These are phyloP conservation scores for Colletotrichum sp. DNA, from an alignment of 2,329 filamentous ascomycete species.

Conservation along the genomic window DNA sequence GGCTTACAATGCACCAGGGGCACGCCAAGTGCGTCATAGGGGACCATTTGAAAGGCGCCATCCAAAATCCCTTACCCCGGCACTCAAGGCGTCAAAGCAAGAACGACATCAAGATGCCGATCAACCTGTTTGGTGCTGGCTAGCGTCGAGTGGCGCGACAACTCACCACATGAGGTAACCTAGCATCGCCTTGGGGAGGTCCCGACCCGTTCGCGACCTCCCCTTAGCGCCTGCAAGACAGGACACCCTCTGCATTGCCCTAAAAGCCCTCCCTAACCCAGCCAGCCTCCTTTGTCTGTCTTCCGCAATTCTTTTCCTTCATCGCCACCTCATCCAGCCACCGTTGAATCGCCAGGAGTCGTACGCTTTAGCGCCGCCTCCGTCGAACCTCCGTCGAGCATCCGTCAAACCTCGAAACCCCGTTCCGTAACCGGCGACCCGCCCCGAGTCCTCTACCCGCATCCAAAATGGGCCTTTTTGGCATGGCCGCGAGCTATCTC, in stretches of 20 bases:
- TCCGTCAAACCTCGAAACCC: neutral
- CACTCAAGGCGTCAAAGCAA: neutral
- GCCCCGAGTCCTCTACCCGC: neutral
- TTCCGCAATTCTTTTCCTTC: neutral
- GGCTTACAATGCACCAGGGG: neutral
- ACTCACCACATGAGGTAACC: neutral
- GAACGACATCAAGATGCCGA: neutral
- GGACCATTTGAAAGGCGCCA: neutral
- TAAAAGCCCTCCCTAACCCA: neutral
- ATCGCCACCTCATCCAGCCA: neutral
- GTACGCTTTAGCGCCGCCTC: neutral
- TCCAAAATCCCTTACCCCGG: neutral
- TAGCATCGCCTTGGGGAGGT: neutral
- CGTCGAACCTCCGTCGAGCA: neutral
- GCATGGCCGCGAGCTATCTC: conserved; percentile 52
- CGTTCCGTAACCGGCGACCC: neutral
- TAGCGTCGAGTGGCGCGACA: neutral
- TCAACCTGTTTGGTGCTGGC: neutral
- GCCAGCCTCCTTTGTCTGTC: neutral
- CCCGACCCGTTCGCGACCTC: neutral
- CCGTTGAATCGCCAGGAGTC: neutral
- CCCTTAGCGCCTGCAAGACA: neutral
- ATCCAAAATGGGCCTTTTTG: conserved; percentile 48
- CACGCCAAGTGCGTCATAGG: conserved; percentile 1
- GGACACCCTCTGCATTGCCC: neutral